Base-by-base conservation (phyloP, 1,139 yeast species). In the Hanseniaspora sp. region DNA sequence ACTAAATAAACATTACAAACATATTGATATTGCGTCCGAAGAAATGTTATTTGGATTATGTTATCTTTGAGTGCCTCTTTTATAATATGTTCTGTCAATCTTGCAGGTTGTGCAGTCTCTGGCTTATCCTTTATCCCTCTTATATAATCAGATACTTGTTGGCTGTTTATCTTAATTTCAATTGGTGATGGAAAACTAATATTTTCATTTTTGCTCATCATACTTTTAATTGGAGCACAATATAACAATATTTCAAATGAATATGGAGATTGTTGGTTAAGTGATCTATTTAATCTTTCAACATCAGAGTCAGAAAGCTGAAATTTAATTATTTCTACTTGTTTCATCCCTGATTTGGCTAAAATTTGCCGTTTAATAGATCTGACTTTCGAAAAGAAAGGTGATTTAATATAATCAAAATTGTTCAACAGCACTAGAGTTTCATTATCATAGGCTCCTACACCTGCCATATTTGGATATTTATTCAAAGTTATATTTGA, bases 51-150 rank as follows among this genome's bases (percentile, higher is more conserved):
- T 53, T 74, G 75, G 28, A 82, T 60, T 2, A 64, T 60, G 61
- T 81, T 82, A 2, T 59, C 48, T 5, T 58, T 58, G 0, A 71
- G 68, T 1, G 67, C 53, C 0, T 57, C 57, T 13, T 67, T 66
- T 12, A 57, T 57, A n/a, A 78, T 43, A 55, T 67, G 66, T 1
- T 70, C 67, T 0, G 86, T 79, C 45, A 83, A 61, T 64, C 84
- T 80, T 1, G 83, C 83, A 0, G 92, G 90, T 56, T 76, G 74
- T 1, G 83, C 79, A 0, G 88, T 78, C 0, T 86, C 86, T 0
- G 74, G 72, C 56, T 73, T 77, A 48, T 78, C 77, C 63, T 82
- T 82, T 41, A 82, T 69, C 1, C 87, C 88, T 59, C 75, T 73
- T 30, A 77, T 75, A 59, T 74, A 76, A 57, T 74, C 80, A 40